Conservation (phyloP, 2,329 filamentous ascomycete species). For the Berkeleyomyces basicola region DNA sequence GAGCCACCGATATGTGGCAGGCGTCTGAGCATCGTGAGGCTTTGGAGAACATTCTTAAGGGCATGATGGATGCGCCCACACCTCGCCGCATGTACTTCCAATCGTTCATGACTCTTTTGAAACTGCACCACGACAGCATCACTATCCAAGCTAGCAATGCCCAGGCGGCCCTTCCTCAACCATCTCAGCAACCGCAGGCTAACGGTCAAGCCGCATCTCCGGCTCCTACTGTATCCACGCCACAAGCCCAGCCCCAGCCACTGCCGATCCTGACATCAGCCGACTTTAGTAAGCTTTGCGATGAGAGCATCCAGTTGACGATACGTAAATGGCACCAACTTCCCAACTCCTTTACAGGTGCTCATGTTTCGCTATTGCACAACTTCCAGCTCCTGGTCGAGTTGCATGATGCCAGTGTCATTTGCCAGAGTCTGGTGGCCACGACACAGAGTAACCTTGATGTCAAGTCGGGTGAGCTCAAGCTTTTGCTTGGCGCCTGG, state of each 20-base stretch:
- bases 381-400: conserved; percentile 98
- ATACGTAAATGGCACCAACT: conserved; percentile 98
- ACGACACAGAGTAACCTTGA: conserved; percentile 80
- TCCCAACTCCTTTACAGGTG: conserved; percentile 82
- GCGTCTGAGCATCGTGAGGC: conserved; percentile 73
- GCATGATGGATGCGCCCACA: conserved; percentile 92
- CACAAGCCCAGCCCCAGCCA: not conserved
- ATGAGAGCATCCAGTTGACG: conserved; percentile 92
- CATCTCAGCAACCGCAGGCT: not conserved
- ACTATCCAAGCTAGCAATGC: conserved; percentile 35
- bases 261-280: conserved; percentile 24
- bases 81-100: conserved; percentile 92
- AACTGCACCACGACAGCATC: conserved; percentile 45
- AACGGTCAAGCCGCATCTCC: conserved; percentile 5
- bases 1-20: conserved; percentile 89
- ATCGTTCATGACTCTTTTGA: conserved; percentile 91
- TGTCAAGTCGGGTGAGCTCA: conserved; percentile 86
- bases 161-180: conserved; percentile 40
- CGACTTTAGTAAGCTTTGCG: conserved; percentile 80
- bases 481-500: conserved; percentile 86
- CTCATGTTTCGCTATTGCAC: conserved; percentile 85
- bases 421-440: conserved; percentile 74
- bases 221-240: not conserved
- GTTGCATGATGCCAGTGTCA: conserved; percentile 91
- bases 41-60: conserved; percentile 85